Percentiles rank a stretch among this genome's conserved stretches.
Conservation (phyloP, 176 grass and related monocot species). For the Areca catechu region DNA sequence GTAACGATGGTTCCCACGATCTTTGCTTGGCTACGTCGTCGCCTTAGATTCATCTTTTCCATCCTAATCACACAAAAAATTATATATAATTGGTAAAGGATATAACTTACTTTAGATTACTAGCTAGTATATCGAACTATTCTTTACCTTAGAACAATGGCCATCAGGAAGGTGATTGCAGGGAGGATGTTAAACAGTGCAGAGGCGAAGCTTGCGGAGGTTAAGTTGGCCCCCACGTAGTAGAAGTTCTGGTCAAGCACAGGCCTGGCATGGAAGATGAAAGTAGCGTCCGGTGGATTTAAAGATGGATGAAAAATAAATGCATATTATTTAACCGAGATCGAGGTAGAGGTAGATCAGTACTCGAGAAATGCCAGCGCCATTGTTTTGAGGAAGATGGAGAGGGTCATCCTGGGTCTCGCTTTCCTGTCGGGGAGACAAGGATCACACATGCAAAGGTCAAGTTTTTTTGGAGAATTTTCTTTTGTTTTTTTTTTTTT, state of each 20-base stretch:
- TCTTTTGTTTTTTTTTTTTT: too few relatives aligned
- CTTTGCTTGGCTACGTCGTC: slow-evolving; percentile 76
- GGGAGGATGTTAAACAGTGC: slow-evolving; percentile 79
- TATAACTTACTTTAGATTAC: too few relatives aligned
- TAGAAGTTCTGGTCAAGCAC: slow-evolving; percentile 92
- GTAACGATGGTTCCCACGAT: slow-evolving; percentile 50
- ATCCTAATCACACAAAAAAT: slow-evolving; percentile 17
- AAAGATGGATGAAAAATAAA: not conserved
- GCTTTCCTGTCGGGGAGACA: slow-evolving; percentile 20
- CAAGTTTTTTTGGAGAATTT: too few relatives aligned
- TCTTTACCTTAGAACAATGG: slow-evolving; percentile 39
- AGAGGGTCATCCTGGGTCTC: slow-evolving; percentile 54
- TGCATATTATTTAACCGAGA: too few relatives aligned
- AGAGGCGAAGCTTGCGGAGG: slow-evolving; percentile 60
- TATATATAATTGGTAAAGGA: too few relatives aligned
- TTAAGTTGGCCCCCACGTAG: slow-evolving; percentile 51
- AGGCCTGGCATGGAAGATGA: slow-evolving; percentile 32
- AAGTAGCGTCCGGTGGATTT: too few relatives aligned
- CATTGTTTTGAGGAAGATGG: slow-evolving; percentile 60
- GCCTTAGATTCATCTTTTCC: slow-evolving; percentile 55
- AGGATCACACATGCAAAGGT: not conserved
- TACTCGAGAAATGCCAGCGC: slow-evolving; percentile 59
- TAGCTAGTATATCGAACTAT: too few relatives aligned
- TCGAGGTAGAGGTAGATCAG: slow-evolving; percentile 6
- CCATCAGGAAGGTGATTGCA: slow-evolving; percentile 66